A percentile compares a stretch with the other conserved stretches of the same genome.
These are phyloP conservation scores for Xylaria cubensis DNA, from an alignment of 495 filamentous ascomycete species.

Conservation along the genomic window DNA sequence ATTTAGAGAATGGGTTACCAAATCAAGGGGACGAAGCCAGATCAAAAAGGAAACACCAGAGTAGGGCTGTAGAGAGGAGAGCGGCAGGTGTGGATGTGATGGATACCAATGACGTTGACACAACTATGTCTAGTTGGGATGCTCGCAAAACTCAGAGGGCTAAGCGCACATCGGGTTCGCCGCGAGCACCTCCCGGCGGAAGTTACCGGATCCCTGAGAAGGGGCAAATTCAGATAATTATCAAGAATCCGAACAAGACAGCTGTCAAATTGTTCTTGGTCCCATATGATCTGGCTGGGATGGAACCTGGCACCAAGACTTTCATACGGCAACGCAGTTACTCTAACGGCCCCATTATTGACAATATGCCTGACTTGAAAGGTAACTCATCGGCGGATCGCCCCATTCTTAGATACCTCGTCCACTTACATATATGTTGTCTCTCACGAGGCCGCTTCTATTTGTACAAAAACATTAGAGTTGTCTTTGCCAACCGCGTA, in stretches of 20 bases:
- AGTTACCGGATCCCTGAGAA: slow-evolving; percentile 95
- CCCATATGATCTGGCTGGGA: slow-evolving; percentile 93
- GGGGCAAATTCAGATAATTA: slow-evolving; percentile 94
- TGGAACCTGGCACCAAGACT: slow-evolving; percentile 94
- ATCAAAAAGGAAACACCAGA: slow-evolving; percentile 55
- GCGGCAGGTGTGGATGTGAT: slow-evolving; percentile 38
- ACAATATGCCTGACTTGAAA: slow-evolving; percentile 58
- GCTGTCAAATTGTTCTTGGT: slow-evolving; percentile 95
- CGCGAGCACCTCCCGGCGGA: slow-evolving; percentile 77
- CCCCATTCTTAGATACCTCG: slow-evolving; percentile 85
- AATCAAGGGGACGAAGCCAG: slow-evolving; percentile 54
- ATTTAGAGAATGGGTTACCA: slow-evolving; percentile 79
- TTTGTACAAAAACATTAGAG: slow-evolving; percentile 87
- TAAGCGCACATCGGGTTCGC: slow-evolving; percentile 70
- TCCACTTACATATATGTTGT: slow-evolving; percentile 94
- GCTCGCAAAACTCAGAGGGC: slow-evolving; percentile 52
- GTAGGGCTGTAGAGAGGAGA: slow-evolving; percentile 39
- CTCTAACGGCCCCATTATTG: slow-evolving; percentile 84
- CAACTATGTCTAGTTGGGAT: slow-evolving; percentile 46
- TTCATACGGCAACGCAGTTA: slow-evolving; percentile 96
- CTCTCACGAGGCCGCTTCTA: slow-evolving; percentile 84
- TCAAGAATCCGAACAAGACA: slow-evolving; percentile 96
- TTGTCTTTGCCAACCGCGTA: slow-evolving; percentile 97
- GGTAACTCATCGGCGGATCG: slow-evolving; percentile 61
- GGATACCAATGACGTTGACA: slow-evolving; percentile 35